Conservation (phyloP, 257 asterid species). For the Petunia axillaris region DNA sequence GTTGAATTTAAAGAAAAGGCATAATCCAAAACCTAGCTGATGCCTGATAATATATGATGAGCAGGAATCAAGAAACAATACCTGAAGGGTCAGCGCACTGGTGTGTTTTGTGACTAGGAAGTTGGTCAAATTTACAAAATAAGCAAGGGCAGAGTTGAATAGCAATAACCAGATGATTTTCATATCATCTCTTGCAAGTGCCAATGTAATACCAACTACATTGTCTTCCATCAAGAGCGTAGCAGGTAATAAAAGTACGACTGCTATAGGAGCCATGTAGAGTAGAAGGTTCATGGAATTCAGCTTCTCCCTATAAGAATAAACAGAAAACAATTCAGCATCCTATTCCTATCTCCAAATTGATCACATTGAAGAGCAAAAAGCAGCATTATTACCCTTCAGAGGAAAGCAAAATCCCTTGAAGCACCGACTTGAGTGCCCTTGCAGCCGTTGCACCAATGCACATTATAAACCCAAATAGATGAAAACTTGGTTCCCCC, state of each 20-base stretch:
- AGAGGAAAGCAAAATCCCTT: conserved; percentile 62
- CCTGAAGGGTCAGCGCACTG: conserved; percentile 68
- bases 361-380: background rate
- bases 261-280: conserved; percentile 70
- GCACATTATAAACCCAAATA: conserved; percentile 61
- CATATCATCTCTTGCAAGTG: conserved; percentile 54
- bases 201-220: conserved; percentile 58
- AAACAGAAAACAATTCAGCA: conserved; percentile 30
- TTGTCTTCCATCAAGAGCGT: conserved; percentile 60
- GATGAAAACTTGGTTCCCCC: conserved; percentile 68
- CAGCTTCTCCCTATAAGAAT: conserved; percentile 51
- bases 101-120: conserved; percentile 69
- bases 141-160: conserved; percentile 65
- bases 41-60: background rate
- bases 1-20: background rate
- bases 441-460: conserved; percentile 64
- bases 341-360: conserved; percentile 10
- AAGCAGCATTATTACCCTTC: conserved; percentile 47
- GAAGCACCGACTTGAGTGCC: conserved; percentile 63
- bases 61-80: conserved; percentile 28
- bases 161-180: conserved; percentile 58
- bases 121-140: conserved; percentile 66
- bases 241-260: conserved; percentile 62
- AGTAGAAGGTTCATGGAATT: conserved; percentile 64
- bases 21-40: background rate